Base-by-base conservation (phyloP, 2,329 filamentous ascomycete genomes). In the Aspergillus pseudoterreus region DNA sequence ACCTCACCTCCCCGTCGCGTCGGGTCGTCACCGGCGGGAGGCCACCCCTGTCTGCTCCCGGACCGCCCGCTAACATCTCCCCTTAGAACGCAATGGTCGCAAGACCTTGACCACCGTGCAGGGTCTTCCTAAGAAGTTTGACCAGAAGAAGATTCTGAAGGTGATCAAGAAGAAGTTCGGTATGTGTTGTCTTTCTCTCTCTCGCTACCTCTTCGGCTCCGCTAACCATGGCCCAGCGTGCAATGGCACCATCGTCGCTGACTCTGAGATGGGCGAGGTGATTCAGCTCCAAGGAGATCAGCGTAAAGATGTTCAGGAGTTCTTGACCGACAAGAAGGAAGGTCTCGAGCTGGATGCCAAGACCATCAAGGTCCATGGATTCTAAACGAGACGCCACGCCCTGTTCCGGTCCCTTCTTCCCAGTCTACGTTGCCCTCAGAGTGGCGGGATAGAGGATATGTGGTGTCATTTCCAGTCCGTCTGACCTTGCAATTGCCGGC, bases 81-180 rank as follows among this genome's bases (percentile, higher is more conserved):
- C 56, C 38, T 52, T 43, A 97, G 92, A 99, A 82, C 94, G 94
- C 81, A 99, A 99, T 97, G 94, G 94, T 86, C 94, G 94, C 78
- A 99, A 99, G 85, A 97, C 94, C 82, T 84, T 99, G 88, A 99
- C 94, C 69, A 99, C 94, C 69, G 92, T 99, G 71, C 92, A 97
- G 84, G 94, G 94, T 78, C 86, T 99, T 70, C 92, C 94, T 60
- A 94, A 94, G 82, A 96, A 97, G 75, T 97, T 96, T 72, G 92
- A 96, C 79, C 91, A 94, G 78, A 97, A 96, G 86, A 96, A 96
- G 82, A 96, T 99, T 75, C 86, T 99, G 70, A 96, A 96, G 82
- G 92, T 95, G 78, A 96, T 97, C 82, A 97, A 97, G 87, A 97
- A 97, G 85, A 94, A 96, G 75, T 97, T 97, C 71, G 88, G 87